Conservation (phyloP, 306 rosid species). For the Fragaria iinumae region DNA sequence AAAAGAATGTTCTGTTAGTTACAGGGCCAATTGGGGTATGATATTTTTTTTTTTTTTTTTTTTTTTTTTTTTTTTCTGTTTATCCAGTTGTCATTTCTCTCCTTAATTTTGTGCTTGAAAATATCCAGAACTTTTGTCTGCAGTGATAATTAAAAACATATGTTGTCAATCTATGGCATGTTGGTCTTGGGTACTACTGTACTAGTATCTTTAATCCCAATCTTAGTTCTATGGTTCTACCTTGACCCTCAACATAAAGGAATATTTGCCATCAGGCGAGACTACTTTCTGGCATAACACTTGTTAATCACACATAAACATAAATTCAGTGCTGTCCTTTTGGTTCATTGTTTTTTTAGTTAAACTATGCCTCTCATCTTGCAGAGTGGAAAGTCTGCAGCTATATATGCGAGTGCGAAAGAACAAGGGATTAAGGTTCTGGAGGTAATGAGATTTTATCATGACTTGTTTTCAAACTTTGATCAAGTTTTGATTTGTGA, state of each 20-base stretch:
- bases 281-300: background rate
- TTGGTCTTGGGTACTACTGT: background rate
- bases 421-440: slow-evolving; percentile 79
- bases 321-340: slow-evolving; percentile 15
- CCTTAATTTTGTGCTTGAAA: background rate
- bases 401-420: slow-evolving; percentile 87
- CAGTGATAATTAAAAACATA: background rate
- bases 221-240: background rate
- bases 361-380: slow-evolving; percentile 34
- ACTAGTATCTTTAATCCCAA: background rate
- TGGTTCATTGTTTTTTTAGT: slow-evolving; percentile 14
- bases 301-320: background rate
- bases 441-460: slow-evolving; percentile 55
- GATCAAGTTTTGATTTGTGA: background rate
- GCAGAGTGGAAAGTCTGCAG: slow-evolving; percentile 98
- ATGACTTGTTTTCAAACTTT: background rate
- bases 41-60: background rate
- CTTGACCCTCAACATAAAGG: background rate
- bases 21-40: slow-evolving; percentile 89
- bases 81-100: slow-evolving; percentile 6
- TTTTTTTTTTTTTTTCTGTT: background rate
- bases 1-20: slow-evolving; percentile 67
- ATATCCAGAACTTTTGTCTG: background rate
- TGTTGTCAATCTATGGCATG: background rate
- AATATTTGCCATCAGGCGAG: background rate